Evolutionary conservation across 1,284 basidiomycete species (phyloP).

Genomic region (Cryptococcus sp.): DNA sequence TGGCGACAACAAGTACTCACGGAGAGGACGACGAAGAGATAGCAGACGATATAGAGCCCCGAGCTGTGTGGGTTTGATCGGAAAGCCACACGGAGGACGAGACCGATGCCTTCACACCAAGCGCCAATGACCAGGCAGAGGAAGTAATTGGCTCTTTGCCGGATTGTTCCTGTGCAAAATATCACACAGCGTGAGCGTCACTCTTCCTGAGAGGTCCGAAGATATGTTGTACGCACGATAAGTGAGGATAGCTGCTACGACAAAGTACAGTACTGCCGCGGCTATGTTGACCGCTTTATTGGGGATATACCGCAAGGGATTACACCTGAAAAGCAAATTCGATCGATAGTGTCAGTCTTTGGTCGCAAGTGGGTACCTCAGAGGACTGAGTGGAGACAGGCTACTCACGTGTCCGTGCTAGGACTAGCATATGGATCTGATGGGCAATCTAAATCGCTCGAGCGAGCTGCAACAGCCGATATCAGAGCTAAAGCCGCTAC

Average conservation of each 20-base stretch:
- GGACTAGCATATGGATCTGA: conserved; percentile 4
- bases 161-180: conserved; percentile 13
- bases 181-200: not conserved
- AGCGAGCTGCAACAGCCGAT: no score
- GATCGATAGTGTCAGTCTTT: not conserved
- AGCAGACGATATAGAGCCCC: conserved; percentile 62
- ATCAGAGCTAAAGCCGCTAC: no score
- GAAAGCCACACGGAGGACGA: conserved; percentile 52
- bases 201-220: no score
- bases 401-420: conserved; percentile 5
- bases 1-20: conserved; percentile 47
- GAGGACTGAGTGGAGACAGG: not conserved
- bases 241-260: conserved; percentile 59
- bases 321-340: conserved; percentile 29
- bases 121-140: conserved; percentile 66
- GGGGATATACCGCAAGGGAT: conserved; percentile 61
- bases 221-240: conserved; percentile 49
- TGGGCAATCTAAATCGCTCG: not conserved
- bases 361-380: not conserved
- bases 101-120: conserved; percentile 58
- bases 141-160: conserved; percentile 65
- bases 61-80: conserved; percentile 27
- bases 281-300: conserved; percentile 62
- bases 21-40: conserved; percentile 66
- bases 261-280: conserved; percentile 60